These are phyloP conservation scores for Paecilomyces dactylethromorphus DNA, from an alignment of 2,329 filamentous ascomycete genomes.

Conservation along the genomic window DNA sequence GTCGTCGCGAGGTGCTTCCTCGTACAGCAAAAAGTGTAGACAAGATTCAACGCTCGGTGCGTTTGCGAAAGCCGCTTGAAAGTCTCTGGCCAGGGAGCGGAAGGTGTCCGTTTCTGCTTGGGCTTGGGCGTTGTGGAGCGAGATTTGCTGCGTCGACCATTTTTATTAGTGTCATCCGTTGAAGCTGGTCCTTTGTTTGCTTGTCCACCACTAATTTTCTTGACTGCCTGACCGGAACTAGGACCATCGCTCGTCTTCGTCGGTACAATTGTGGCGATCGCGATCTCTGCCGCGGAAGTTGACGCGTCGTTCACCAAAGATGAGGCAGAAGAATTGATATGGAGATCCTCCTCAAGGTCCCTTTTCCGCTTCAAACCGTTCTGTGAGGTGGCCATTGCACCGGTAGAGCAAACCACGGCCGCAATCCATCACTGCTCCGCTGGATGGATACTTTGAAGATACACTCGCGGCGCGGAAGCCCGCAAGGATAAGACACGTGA, in stretches of 20 bases:
- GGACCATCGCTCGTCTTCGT: not conserved
- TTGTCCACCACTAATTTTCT: not conserved
- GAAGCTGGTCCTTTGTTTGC: not conserved
- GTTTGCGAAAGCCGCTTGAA: conserved; percentile 69
- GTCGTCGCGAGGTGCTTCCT: conserved; percentile 89
- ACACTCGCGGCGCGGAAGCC: not conserved
- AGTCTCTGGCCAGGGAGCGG: conserved; percentile 64
- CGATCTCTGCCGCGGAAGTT: conserved; percentile 1
- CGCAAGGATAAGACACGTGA: not conserved
- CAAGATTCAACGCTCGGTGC: conserved; percentile 80
- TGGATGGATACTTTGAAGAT: not conserved
- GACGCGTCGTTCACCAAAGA: not conserved
- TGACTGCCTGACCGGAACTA: not conserved
- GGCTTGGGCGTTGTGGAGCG: conserved; percentile 10
- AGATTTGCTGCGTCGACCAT: conserved; percentile 2
- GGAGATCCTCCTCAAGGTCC: conserved; percentile 3
- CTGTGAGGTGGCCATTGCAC: not conserved
- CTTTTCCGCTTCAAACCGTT: conserved; percentile 13
- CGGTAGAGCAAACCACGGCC: not conserved
- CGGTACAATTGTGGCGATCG: conserved; percentile 11
- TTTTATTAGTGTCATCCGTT: not conserved
- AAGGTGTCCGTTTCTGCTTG: conserved; percentile 13
- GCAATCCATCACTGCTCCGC: not conserved
- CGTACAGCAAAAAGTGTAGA: conserved; percentile 91
- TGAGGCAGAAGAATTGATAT: not conserved